These are phyloP conservation scores for Clausena lansium DNA, from an alignment of 345 rosid genomes.

Conservation along the genomic window DNA sequence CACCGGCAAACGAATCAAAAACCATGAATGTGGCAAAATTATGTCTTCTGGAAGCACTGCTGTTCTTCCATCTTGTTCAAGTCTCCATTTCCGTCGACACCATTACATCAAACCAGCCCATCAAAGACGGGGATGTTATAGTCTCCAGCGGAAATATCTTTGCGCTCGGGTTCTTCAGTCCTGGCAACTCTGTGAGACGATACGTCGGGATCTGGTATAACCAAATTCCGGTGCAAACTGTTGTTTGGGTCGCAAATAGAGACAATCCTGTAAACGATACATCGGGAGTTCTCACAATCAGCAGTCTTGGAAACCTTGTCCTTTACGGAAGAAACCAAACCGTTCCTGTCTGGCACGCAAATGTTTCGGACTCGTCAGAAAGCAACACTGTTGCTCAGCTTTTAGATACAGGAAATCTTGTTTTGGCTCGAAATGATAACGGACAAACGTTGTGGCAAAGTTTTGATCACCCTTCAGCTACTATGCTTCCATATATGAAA, in stretches of 20 bases:
- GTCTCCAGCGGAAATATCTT: conserved; percentile 37
- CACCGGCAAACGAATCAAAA: background rate
- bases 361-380: conserved; percentile 22
- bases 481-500: conserved; percentile 62
- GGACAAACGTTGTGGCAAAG: conserved; percentile 56
- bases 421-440: conserved; percentile 33
- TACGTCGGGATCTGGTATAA: conserved; percentile 83
- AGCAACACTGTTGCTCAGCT: conserved; percentile 37
- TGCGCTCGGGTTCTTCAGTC: conserved; percentile 63
- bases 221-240: conserved; percentile 36
- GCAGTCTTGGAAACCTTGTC: conserved; percentile 41
- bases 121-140: conserved; percentile 46
- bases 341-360: conserved; percentile 51
- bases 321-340: conserved; percentile 27
- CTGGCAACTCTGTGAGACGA: conserved; percentile 40
- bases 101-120: conserved; percentile 25
- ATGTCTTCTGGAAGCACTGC: background rate
- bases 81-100: conserved; percentile 25
- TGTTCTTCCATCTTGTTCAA: conserved; percentile 21
- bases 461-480: conserved; percentile 64
- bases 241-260: conserved; percentile 84
- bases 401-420: conserved; percentile 64
- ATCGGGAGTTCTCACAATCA: conserved; percentile 41
- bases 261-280: conserved; percentile 46
- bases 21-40: conserved; percentile 11